Evolutionary conservation across 2,329 filamentous ascomycete genomes (phyloP).

Genomic region (Gliomastix tumulicola): DNA sequence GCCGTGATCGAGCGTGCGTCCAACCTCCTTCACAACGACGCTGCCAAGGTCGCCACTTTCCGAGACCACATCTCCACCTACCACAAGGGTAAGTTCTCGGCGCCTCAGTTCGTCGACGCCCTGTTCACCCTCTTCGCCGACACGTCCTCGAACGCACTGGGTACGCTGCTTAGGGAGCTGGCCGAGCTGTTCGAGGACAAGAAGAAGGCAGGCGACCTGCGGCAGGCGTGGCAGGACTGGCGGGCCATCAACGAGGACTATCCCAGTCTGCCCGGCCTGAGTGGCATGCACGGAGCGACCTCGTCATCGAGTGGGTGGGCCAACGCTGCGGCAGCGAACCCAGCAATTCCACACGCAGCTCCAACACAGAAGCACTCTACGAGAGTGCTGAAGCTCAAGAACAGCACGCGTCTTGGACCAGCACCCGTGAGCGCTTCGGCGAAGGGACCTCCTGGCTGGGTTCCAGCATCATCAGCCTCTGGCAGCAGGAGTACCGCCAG

Average conservation of each 20-base stretch:
- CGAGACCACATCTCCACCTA: constrained; percentile 74
- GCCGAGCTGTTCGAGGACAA: constrained; percentile 88
- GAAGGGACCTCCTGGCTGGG: constrained; percentile 2
- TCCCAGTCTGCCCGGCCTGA: constrained; percentile 72
- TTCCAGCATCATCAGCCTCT: constrained; percentile 3
- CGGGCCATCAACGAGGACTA: constrained; percentile 95
- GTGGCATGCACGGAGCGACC: constrained; percentile 57
- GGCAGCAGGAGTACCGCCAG: too few relatives aligned
- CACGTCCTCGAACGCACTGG: constrained; percentile 70
- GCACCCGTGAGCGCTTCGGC: neutral
- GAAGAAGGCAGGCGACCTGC: constrained; percentile 62
- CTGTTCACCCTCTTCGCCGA: constrained; percentile 82
- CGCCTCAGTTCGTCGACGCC: constrained; percentile 72
- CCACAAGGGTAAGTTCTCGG: constrained; percentile 60
- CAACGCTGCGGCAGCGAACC: constrained; percentile 53
- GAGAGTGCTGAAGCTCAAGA: constrained; percentile 51
- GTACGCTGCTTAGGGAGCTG: constrained; percentile 84
- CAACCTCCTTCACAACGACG: constrained; percentile 72
- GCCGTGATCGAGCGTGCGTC: constrained; percentile 81
- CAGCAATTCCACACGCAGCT: constrained; percentile 22
- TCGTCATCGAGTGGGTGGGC: constrained; percentile 53
- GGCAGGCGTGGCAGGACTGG: constrained; percentile 91
- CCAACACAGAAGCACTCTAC: constrained; percentile 43
- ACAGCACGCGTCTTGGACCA: constrained; percentile 39
- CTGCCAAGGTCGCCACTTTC: constrained; percentile 69